phyloP scores from a whole-genome alignment of 148 eudicot genomes.

The Rhododendron molle region DNA sequence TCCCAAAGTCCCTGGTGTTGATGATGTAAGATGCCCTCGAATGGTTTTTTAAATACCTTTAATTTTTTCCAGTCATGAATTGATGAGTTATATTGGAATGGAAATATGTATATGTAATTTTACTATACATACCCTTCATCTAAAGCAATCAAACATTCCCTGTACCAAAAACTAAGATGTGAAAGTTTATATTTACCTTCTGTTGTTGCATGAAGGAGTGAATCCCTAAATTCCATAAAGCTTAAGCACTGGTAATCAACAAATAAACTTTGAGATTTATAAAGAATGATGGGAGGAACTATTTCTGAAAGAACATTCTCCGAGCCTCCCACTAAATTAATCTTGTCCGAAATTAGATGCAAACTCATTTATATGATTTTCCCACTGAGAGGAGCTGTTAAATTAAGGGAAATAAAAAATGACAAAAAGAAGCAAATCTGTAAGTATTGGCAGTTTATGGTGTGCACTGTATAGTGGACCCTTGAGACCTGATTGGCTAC shows the following conservation, averaged over 20 bases:
- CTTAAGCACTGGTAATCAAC: background rate
- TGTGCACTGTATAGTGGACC: background rate
- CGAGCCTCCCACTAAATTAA: background rate
- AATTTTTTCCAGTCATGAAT: background rate
- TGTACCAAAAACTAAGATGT: background rate
- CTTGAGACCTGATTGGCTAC: background rate
- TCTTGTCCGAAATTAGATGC: background rate
- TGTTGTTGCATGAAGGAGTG: background rate
- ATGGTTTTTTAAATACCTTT: background rate
- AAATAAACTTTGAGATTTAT: background rate
- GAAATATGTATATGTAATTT: background rate
- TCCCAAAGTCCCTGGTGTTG: conserved; percentile 56
- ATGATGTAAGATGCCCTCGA: conserved; percentile 49
- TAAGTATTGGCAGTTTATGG: background rate
- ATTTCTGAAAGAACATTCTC: background rate
- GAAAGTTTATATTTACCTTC: background rate
- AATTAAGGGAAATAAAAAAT: background rate
- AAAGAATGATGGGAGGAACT: background rate
- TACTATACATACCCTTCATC: background rate
- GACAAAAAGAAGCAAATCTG: background rate
- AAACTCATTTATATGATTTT: background rate
- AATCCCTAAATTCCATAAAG: background rate
- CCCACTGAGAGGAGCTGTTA: background rate
- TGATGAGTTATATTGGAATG: background rate
- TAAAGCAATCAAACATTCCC: background rate